Conservation (phyloP, 2,329 filamentous ascomycete genomes). For the Aspergillus flavus region DNA sequence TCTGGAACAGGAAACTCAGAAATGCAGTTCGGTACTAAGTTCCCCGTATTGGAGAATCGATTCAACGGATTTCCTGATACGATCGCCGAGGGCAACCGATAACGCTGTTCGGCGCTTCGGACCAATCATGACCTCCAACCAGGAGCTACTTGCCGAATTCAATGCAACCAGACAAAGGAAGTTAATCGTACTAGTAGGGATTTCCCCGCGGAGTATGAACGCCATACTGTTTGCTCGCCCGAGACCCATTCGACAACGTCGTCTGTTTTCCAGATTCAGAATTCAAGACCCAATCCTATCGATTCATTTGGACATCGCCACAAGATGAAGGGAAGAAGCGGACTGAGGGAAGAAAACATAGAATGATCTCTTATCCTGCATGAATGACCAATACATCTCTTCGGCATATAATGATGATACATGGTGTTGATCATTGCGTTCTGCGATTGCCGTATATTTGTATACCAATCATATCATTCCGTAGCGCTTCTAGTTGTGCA, state of each 20-base stretch:
- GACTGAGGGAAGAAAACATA: too few relatives aligned
- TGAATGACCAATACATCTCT: too few relatives aligned
- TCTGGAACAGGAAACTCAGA: neutral
- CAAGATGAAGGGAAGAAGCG: too few relatives aligned
- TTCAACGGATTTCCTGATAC: neutral
- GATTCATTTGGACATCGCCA: too few relatives aligned
- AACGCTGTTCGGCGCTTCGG: neutral
- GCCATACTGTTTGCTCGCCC: neutral
- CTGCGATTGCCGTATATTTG: too few relatives aligned
- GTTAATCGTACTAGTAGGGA: neutral
- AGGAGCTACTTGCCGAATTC: neutral
- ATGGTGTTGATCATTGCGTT: too few relatives aligned
- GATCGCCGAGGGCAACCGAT: constrained; percentile 2
- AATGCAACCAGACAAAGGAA: neutral
- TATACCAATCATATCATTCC: too few relatives aligned
- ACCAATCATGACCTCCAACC: neutral
- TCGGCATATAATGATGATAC: too few relatives aligned
- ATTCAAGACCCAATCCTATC: too few relatives aligned
- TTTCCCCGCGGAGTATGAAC: neutral
- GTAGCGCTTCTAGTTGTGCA: too few relatives aligned
- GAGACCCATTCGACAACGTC: neutral
- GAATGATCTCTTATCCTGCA: too few relatives aligned
- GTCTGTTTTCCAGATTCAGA: too few relatives aligned
- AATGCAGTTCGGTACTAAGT: neutral
- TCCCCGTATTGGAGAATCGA: neutral